Percentiles rank a stretch among this genome's conserved stretches.
These are phyloP conservation scores for Colletotrichum caudatum DNA, from an alignment of 2,329 filamentous ascomycete species.

Conservation along the genomic window DNA sequence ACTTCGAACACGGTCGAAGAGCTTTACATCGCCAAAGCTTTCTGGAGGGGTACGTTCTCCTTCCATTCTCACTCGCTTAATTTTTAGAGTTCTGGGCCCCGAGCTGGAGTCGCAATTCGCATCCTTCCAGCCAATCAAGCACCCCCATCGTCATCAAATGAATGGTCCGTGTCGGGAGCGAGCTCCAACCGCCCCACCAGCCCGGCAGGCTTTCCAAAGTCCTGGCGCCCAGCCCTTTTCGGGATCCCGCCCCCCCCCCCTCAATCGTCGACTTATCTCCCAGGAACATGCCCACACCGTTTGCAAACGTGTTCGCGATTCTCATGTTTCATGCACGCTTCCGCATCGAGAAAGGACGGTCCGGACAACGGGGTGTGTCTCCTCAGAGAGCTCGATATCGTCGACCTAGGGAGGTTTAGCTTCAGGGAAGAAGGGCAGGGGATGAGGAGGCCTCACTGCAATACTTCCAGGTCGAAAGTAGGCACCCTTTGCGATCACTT, in stretches of 20 bases:
- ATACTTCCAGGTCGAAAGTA: not conserved
- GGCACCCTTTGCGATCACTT: not conserved
- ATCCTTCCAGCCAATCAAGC: not conserved
- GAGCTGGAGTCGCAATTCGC: not conserved
- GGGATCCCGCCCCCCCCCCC: not conserved
- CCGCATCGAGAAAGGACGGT: not conserved
- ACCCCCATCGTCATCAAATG: not conserved
- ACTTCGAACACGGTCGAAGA: not conserved
- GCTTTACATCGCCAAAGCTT: not conserved
- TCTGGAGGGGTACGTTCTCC: not conserved
- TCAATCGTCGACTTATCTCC: not conserved
- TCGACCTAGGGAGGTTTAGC: not conserved
- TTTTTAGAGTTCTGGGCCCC: slow-evolving; percentile 24
- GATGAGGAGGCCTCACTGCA: not conserved
- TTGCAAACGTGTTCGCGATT: not conserved
- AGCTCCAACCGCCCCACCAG: not conserved
- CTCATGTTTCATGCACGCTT: not conserved
- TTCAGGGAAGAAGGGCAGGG: not conserved
- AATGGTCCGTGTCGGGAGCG: slow-evolving; percentile 1
- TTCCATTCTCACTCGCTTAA: slow-evolving; percentile 7
- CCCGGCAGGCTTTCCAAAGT: not conserved
- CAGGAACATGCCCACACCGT: not conserved
- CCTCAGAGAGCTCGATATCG: not conserved
- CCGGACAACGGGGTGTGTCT: not conserved
- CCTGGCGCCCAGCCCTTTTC: not conserved